Base-by-base conservation (phyloP, 768 basidiomycete species). In the Leccinum subgranulosum region DNA sequence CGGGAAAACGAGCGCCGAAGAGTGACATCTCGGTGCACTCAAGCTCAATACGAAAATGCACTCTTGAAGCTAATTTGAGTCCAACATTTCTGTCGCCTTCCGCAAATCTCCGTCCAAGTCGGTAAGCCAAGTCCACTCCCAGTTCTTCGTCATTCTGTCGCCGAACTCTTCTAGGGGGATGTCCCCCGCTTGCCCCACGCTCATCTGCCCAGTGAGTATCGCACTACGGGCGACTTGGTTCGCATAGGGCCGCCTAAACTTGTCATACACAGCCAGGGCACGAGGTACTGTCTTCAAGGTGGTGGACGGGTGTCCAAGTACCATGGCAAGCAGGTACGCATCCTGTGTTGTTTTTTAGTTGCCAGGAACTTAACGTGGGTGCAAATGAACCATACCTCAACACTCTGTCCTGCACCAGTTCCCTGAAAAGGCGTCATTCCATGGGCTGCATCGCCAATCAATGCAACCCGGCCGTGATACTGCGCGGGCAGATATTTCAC, bases 71-170 rank as follows among this genome's bases (percentile, higher is more conserved):
- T 15, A 14, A 27, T 31, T 34, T 19, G 41, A 31, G 27, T 66
- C 50, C 57, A 69, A 27, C 50, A 66, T 57, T 11, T 17, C 54
- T 47, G 51, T 21, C 19, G 70, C 60, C 23, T 72, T 63, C 17
- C 52, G 41, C 45, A 69, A 43, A 19, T 56, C 57, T 19, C 19
- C 64, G 2, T 72, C 70, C 25, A 70, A 51, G 1, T 65, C 60
- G 33, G 53, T 62, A 3, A 68, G 23, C 69, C 70, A 72, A 29
- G 66, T 69, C 86, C 86, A 88, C 56, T 82, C 80, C 84, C 84
- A 86, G 49, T 78, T 80, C 64, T 75, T 74, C 17, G 75, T 77
- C 25, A 87, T 67, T 11, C 67, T 67, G 33, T 73, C 66, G 6
- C 74, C 76, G 4, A 86, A 65, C 41, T 75, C 64, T 15, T 73